Base-by-base conservation (phyloP, 208 protist species). In the Crithidia sp. region DNA sequence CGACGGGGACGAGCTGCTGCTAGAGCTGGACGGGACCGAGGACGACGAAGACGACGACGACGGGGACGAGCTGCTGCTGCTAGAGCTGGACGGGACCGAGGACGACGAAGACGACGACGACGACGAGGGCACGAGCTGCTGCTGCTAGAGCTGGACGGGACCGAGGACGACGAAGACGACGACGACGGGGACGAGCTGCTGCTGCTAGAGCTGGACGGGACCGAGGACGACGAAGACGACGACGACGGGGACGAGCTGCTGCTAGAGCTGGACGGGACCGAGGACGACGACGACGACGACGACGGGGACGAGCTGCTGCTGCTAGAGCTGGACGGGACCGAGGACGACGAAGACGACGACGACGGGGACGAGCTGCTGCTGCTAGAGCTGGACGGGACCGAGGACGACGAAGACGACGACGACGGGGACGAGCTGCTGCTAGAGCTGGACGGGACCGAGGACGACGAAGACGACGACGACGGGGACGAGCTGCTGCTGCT, bases 71-170 rank as follows among this genome's bases (percentile, higher is more conserved):
- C 0, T 3, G 5, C 39, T 45, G 56, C 39, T 61, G 39, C 56
- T 44, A 14, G 56, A 61, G 14, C 37, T 19, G 37, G 10, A 19
- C 54, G 54, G 16, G 10, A 28, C 50, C 14, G 50, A 17, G 14
- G 54, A 39, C 54, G 52, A 67, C 62, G 62, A 49, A n/a, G n/a
- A 16, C 49, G 65, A 70, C 65, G 65, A 70, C 40, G 65, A 70
- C 0, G 64, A 68, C 47, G 64, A 68, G n/a, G 8, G 50, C 39
- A 59, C 43, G 2, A 47, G 5, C 0, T 3, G 5, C 39, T 45
- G 56, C 39, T 61, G 39, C 56, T 44, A 14, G 56, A 61, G 14
- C 37, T 19, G 37, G 10, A 19, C 54, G 54, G 16, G 10, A 28
- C 50, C 62, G 62, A 49, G 5, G n/a, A 16, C 49, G 65, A 70